Conservation (phyloP, 176 grass and related monocot species). For the Microstegium vimineum region DNA sequence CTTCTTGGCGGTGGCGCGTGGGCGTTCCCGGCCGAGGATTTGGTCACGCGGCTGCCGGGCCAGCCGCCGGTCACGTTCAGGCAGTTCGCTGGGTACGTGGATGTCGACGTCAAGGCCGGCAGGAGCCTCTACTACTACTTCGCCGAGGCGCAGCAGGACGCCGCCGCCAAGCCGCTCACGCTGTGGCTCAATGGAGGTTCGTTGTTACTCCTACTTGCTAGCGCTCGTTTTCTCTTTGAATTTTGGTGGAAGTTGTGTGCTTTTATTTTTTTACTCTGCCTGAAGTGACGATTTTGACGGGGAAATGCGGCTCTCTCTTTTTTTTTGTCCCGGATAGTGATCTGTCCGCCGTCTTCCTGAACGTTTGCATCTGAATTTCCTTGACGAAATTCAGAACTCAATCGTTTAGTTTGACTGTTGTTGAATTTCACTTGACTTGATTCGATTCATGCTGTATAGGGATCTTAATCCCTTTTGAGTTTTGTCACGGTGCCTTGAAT, state of each 20-base stretch:
- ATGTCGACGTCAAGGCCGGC: slow-evolving; percentile 65
- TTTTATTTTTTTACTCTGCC: neutral
- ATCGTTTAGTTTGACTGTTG: neutral
- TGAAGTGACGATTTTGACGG: neutral
- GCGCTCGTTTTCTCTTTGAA: neutral
- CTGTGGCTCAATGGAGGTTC: slow-evolving; percentile 99
- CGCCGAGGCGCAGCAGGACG: slow-evolving; percentile 54
- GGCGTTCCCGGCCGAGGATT: slow-evolving; percentile 61
- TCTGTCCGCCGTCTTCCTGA: neutral
- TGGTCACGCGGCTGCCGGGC: slow-evolving; percentile 68
- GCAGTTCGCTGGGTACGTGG: slow-evolving; percentile 89
- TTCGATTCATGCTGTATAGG: neutral
- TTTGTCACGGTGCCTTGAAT: neutral
- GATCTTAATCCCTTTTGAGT: neutral
- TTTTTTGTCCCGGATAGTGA: neutral
- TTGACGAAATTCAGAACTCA: neutral
- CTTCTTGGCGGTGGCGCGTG: neutral
- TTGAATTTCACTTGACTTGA: neutral
- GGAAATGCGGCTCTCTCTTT: neutral
- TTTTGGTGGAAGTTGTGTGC: neutral
- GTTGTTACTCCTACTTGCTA: neutral
- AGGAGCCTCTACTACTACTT: slow-evolving; percentile 99
- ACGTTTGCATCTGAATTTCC: neutral
- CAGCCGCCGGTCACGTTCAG: slow-evolving; percentile 69
- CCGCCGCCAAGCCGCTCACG: slow-evolving; percentile 74